These are phyloP conservation scores for Chalciporus chontae DNA, from an alignment of 768 basidiomycete species.

Conservation along the genomic window DNA sequence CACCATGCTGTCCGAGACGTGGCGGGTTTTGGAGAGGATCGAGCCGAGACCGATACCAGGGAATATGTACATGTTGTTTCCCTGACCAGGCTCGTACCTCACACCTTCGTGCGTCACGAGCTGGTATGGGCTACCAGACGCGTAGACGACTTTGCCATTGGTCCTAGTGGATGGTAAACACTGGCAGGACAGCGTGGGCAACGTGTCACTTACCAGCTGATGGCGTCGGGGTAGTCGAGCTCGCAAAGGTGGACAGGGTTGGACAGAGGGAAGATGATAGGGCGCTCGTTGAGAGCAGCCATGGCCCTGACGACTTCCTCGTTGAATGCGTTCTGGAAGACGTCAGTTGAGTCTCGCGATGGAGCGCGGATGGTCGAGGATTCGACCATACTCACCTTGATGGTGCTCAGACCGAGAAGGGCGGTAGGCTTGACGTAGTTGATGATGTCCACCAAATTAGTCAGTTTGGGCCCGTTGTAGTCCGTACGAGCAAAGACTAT, in stretches of 20 bases:
- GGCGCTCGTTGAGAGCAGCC: slow-evolving; percentile 59
- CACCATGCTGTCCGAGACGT: slow-evolving; percentile 67
- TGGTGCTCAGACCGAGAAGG: slow-evolving; percentile 69
- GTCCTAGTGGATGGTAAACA: slow-evolving; percentile 41
- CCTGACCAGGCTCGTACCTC: slow-evolving; percentile 62
- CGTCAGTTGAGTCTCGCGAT: slow-evolving; percentile 5
- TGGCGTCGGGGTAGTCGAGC: slow-evolving; percentile 56
- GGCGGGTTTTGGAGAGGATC: slow-evolving; percentile 53
- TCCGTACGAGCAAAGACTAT: slow-evolving; percentile 71
- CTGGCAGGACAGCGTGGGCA: background rate
- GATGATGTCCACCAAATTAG: slow-evolving; percentile 62
- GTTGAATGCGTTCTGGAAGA: slow-evolving; percentile 50
- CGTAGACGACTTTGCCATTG: slow-evolving; percentile 64
- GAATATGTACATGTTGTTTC: slow-evolving; percentile 79
- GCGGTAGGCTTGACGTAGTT: slow-evolving; percentile 73
- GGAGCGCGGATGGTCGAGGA: no score
- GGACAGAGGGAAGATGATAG: slow-evolving; percentile 81
- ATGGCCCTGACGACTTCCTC: slow-evolving; percentile 60
- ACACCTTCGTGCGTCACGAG: slow-evolving; percentile 46
- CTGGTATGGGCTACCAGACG: slow-evolving; percentile 69
- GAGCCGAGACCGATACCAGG: slow-evolving; percentile 60
- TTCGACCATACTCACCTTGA: slow-evolving; percentile 24
- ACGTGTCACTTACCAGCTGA: slow-evolving; percentile 44
- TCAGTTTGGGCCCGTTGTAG: slow-evolving; percentile 59
- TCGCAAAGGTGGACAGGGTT: slow-evolving; percentile 66